A percentile compares a stretch with the other conserved stretches of the same genome.
These are phyloP conservation scores for Stachybotrys elegans DNA, from an alignment of 2,329 filamentous ascomycete species.

Conservation along the genomic window DNA sequence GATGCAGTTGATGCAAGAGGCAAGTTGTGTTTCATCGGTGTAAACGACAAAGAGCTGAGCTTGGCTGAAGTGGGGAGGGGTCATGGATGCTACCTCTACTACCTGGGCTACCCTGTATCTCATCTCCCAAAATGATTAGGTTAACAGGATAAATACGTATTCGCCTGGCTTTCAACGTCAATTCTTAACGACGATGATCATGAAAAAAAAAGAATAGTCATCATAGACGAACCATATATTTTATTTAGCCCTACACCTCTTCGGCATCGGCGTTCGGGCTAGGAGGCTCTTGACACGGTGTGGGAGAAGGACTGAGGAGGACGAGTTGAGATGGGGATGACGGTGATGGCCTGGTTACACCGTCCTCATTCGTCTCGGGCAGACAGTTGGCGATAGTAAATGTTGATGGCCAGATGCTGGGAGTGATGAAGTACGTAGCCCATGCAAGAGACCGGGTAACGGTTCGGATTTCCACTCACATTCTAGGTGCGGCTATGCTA, in stretches of 20 bases:
- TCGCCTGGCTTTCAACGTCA: not conserved
- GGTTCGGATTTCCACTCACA: not conserved
- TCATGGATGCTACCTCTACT: no score
- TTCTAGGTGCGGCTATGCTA: constrained; percentile 1
- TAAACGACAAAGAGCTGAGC: no score
- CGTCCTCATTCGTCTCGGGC: not conserved
- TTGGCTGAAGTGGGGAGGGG: no score
- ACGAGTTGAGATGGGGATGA: not conserved
- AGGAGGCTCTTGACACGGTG: not conserved
- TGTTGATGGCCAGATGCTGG: not conserved
- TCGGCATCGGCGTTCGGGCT: not conserved
- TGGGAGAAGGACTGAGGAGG: not conserved
- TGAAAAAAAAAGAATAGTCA: not conserved
- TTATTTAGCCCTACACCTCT: not conserved
- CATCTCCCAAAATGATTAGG: no score
- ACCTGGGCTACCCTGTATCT: no score
- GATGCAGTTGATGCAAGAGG: no score
- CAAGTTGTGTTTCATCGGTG: no score
- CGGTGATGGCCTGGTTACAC: not conserved
- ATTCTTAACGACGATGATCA: not conserved
- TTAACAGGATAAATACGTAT: no score
- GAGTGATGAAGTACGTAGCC: not conserved
- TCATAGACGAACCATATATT: no score
- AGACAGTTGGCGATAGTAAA: not conserved
- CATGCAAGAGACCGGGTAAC: not conserved